Conservation (phyloP, 2,329 filamentous ascomycete species). For the Epichloe uncinata region DNA sequence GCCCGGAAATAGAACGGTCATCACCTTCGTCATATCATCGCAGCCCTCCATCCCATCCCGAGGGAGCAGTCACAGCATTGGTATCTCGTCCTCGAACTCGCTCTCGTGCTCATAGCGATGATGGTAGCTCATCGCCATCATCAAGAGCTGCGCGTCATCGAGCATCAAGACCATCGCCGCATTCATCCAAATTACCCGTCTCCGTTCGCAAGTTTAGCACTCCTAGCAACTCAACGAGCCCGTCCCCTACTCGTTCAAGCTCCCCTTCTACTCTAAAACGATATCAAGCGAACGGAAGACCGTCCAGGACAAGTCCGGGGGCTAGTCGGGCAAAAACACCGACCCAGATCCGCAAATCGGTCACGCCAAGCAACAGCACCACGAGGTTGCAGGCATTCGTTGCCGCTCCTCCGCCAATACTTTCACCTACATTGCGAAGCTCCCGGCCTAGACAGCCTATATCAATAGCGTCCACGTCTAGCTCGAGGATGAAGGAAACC, state of each 20-base stretch:
- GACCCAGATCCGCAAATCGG: conserved; percentile 26
- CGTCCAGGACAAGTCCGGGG: conserved; percentile 24
- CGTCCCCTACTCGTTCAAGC: conserved; percentile 40
- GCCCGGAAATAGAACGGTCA: conserved; percentile 42
- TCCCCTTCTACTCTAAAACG: conserved; percentile 38
- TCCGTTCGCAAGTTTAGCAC: conserved; percentile 31
- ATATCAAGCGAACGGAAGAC: conserved; percentile 26
- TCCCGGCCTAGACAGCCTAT: conserved; percentile 72
- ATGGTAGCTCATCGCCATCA: conserved; percentile 24
- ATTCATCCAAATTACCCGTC: conserved; percentile 31
- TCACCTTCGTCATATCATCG: conserved; percentile 58
- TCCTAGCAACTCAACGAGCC: conserved; percentile 33
- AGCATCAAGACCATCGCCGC: conserved; percentile 14
- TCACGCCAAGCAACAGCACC: conserved; percentile 39
- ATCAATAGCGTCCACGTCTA: conserved; percentile 58
- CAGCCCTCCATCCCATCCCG: conserved; percentile 11
- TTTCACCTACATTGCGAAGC: conserved; percentile 67
- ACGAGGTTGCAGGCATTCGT: conserved; percentile 61
- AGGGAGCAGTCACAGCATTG: not conserved
- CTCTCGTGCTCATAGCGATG: conserved; percentile 47
- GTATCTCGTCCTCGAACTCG: conserved; percentile 20
- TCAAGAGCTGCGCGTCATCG: conserved; percentile 18
- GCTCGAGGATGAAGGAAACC: conserved; percentile 51
- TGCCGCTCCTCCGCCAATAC: conserved; percentile 53
- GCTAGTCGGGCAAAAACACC: conserved; percentile 31